These are phyloP conservation scores for Aspergillus eucalypticola DNA, from an alignment of 2,329 filamentous ascomycete species.

Conservation along the genomic window DNA sequence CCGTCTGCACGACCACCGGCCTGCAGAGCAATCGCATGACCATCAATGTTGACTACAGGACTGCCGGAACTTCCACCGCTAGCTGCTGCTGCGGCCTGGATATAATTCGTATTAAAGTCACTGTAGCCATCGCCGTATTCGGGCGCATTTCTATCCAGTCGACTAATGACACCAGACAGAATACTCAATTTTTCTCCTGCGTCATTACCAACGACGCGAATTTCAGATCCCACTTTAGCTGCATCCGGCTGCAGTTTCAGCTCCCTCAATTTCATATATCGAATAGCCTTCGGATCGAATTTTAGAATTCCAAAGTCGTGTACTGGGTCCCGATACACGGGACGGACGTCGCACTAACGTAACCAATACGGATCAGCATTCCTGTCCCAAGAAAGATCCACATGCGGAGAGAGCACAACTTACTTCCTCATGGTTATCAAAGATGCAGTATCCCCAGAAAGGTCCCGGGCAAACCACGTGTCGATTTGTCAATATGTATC, in stretches of 20 bases:
- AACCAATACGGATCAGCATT: neutral
- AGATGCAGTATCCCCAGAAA: slow-evolving; percentile 97
- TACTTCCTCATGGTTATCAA: slow-evolving; percentile 92
- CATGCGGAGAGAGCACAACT: slow-evolving; percentile 16
- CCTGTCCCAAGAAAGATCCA: neutral
- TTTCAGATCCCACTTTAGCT: slow-evolving; percentile 85
- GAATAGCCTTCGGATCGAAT: slow-evolving; percentile 93
- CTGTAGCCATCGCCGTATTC: slow-evolving; percentile 98
- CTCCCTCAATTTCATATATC: slow-evolving; percentile 89
- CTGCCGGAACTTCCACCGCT: slow-evolving; percentile 97
- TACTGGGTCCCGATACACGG: slow-evolving; percentile 95
- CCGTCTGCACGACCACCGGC: slow-evolving; percentile 92
- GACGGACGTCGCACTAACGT: slow-evolving; percentile 82
- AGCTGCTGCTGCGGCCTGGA: slow-evolving; percentile 94
- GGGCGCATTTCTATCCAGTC: slow-evolving; percentile 91
- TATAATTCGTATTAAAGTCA: slow-evolving; percentile 96
- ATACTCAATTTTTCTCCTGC: slow-evolving; percentile 98
- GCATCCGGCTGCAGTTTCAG: slow-evolving; percentile 80
- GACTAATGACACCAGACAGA: slow-evolving; percentile 92
- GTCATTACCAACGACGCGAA: slow-evolving; percentile 96
- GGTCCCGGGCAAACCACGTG: slow-evolving; percentile 95
- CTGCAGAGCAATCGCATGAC: slow-evolving; percentile 86
- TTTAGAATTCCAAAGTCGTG: slow-evolving; percentile 97
- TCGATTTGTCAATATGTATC: slow-evolving; percentile 83
- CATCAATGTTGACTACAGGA: slow-evolving; percentile 95